Evolutionary conservation across 73 alveolate species (phyloP).

Genomic region (Tetrahymena elliotti): DNA sequence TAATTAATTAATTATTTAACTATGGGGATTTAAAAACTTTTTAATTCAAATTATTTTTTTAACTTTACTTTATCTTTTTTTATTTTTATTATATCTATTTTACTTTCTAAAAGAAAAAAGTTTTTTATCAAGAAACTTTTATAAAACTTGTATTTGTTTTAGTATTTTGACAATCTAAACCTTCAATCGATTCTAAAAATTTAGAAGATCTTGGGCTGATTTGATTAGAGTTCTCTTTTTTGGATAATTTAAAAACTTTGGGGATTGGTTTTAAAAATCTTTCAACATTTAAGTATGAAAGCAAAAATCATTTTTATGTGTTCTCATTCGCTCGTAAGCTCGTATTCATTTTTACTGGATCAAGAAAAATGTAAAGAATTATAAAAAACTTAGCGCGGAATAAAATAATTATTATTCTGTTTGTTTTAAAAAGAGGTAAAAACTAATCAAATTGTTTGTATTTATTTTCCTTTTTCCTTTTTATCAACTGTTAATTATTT

Average conservation of each 20-base stretch:
- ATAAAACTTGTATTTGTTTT: not conserved
- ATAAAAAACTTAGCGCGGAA: not conserved
- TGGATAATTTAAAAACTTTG: not conserved
- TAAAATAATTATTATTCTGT: not conserved
- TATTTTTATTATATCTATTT: not conserved
- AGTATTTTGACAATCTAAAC: not conserved
- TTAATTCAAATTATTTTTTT: not conserved
- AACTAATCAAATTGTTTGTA: not conserved
- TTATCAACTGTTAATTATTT: not conserved
- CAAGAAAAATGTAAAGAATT: not conserved
- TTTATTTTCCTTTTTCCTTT: not conserved
- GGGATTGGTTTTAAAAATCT: not conserved
- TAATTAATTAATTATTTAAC: not conserved
- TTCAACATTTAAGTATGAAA: not conserved
- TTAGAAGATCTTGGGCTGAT: slow-evolving; percentile 1
- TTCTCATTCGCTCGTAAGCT: not conserved
- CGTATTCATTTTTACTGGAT: not conserved
- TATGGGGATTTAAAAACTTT: not conserved
- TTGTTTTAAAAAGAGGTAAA: not conserved
- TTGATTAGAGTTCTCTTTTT: not conserved
- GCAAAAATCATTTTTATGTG: not conserved
- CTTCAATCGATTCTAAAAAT: not conserved
- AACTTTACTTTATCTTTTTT: not conserved
- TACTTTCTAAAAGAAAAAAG: not conserved
- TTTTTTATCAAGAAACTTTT: not conserved